Percentiles rank a stretch among this genome's conserved stretches.
Evolutionary conservation across 306 rosid genomes (phyloP).

Genomic region (Hippophae rhamnoides): DNA sequence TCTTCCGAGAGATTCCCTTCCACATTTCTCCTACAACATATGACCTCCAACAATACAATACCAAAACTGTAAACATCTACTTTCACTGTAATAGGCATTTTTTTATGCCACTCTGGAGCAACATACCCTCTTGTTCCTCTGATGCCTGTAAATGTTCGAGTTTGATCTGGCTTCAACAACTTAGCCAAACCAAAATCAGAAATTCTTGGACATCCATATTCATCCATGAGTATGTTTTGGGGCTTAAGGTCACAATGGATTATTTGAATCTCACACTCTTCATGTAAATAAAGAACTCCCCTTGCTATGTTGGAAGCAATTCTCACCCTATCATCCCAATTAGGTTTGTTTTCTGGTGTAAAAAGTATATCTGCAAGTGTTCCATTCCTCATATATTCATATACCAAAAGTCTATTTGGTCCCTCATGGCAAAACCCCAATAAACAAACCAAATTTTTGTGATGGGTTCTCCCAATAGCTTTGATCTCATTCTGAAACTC

Average conservation of each 20-base stretch:
- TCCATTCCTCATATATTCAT: slow-evolving; percentile 22
- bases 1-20: slow-evolving; percentile 13
- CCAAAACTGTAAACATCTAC: slow-evolving; percentile 34
- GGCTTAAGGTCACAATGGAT: slow-evolving; percentile 31
- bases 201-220: slow-evolving; percentile 10
- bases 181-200: slow-evolving; percentile 23
- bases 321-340: slow-evolving; percentile 18
- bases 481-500: slow-evolving; percentile 23
- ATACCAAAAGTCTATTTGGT: slow-evolving; percentile 16
- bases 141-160: slow-evolving; percentile 17
- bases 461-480: slow-evolving; percentile 22
- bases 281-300: slow-evolving; percentile 24
- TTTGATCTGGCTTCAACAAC: slow-evolving; percentile 21
- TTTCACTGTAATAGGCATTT: slow-evolving; percentile 12
- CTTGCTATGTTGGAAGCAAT: slow-evolving; percentile 18
- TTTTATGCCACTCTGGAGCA: slow-evolving; percentile 25
- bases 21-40: slow-evolving; percentile 20
- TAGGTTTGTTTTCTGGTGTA: neutral
- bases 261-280: slow-evolving; percentile 20
- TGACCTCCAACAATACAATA: slow-evolving; percentile 28
- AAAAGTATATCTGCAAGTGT: slow-evolving; percentile 24
- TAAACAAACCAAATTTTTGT: slow-evolving; percentile 17
- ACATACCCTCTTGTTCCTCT: slow-evolving; percentile 30
- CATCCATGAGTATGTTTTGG: slow-evolving; percentile 27
- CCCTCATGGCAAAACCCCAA: slow-evolving; percentile 15